Conservation (phyloP, 2,329 filamentous ascomycete species). For the Raffaelea deltoideospora region DNA sequence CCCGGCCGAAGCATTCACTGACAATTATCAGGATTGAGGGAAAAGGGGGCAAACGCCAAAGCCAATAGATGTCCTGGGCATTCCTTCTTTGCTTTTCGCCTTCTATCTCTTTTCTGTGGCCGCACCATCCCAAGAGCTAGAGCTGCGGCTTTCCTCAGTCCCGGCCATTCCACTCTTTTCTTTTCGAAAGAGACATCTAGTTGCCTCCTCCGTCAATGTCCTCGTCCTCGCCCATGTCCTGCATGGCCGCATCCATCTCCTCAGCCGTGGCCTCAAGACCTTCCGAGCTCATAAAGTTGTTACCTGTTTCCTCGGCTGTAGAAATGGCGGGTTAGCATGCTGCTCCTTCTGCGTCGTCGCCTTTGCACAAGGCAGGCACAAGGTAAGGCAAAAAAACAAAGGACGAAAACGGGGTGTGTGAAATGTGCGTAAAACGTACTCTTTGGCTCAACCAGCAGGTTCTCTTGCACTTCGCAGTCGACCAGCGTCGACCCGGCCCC, state of each 20-base stretch:
- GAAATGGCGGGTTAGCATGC: constrained; percentile 9
- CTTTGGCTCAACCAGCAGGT: constrained; percentile 67
- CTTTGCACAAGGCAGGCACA: neutral
- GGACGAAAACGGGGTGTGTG: constrained; percentile 9
- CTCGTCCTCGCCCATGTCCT: constrained; percentile 3
- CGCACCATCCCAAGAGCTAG: no score
- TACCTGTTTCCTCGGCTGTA: constrained; percentile 50
- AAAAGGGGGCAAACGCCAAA: no score
- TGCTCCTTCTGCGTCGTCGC: no score
- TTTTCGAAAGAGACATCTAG: no score
- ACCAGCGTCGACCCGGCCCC: constrained; percentile 70
- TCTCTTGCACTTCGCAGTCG: constrained; percentile 87
- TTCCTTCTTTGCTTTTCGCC: no score
- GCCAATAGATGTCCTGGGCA: no score
- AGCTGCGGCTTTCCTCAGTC: no score
- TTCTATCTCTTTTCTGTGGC: no score
- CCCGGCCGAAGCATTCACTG: no score
- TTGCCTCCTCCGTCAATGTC: no score
- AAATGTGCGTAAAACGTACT: constrained; percentile 31
- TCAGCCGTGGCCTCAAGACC: constrained; percentile 49
- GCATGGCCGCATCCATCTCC: constrained; percentile 38
- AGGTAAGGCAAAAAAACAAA: neutral
- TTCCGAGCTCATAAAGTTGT: constrained; percentile 52
- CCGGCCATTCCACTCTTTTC: no score
- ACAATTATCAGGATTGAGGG: no score